A percentile compares a stretch with the other conserved stretches of the same genome.
Conservation (phyloP, 2,329 filamentous ascomycete species). For the Arachnopeziza araneosa region DNA sequence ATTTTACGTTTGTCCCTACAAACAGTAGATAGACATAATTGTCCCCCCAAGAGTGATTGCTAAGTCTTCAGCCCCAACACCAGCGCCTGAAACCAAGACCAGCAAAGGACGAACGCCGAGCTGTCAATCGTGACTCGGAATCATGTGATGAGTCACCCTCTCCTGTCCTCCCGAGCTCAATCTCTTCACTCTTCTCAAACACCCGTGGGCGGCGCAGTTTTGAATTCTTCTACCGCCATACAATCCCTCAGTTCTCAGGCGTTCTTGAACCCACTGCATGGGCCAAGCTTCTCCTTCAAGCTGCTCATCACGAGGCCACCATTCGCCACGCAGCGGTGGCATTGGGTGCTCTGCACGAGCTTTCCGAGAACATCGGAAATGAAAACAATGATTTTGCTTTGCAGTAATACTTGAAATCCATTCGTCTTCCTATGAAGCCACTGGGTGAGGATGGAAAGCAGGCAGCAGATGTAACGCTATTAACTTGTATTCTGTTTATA, state of each 20-base stretch:
- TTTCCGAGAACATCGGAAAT: constrained; percentile 1
- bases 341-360: constrained; percentile 20
- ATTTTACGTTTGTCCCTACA: neutral
- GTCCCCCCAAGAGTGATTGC: neutral
- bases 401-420: constrained; percentile 16
- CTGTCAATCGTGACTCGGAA: neutral
- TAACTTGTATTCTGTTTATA: constrained; percentile 18
- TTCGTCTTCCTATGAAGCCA: constrained; percentile 11
- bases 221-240: constrained; percentile 8
- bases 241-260: constrained; percentile 49
- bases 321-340: constrained; percentile 21
- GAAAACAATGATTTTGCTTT: constrained; percentile 13
- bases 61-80: neutral
- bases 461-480: constrained; percentile 15
- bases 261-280: constrained; percentile 61
- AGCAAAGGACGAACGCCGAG: neutral
- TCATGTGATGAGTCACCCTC: neutral
- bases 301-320: constrained; percentile 43
- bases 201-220: constrained; percentile 5
- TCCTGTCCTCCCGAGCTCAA: neutral
- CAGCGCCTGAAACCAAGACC: neutral
- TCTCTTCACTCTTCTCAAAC: neutral
- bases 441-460: constrained; percentile 1
- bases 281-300: constrained; percentile 54
- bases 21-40: neutral